Percentiles rank a stretch among this genome's conserved stretches.
Conservation (phyloP, 1,139 yeast genomes). For the Magnusiomyces fungicola region DNA sequence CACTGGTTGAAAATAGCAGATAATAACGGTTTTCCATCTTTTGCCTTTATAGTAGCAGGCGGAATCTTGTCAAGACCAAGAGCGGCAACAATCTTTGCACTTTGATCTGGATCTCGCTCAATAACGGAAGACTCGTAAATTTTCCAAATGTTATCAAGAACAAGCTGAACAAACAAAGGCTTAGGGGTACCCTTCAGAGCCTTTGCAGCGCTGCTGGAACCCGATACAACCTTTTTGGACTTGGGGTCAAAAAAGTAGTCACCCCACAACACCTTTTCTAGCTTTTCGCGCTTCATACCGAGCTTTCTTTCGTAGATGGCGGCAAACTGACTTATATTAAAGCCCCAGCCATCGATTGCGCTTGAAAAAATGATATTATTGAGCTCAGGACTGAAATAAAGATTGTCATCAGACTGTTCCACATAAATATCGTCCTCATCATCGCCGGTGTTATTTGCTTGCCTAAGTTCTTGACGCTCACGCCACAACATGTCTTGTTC, state of each 20-base stretch:
- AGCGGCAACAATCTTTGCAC: slow-evolving; percentile 67
- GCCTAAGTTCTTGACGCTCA: slow-evolving; percentile 43
- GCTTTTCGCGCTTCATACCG: slow-evolving; percentile 72
- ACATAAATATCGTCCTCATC: slow-evolving; percentile 51
- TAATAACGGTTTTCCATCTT: slow-evolving; percentile 60
- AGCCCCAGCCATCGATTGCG: slow-evolving; percentile 98
- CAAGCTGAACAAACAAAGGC: slow-evolving; percentile 81
- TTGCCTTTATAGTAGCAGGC: slow-evolving; percentile 74
- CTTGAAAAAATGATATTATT: slow-evolving; percentile 92
- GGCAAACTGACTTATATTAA: slow-evolving; percentile 81
- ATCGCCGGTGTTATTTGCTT: slow-evolving; percentile 28
- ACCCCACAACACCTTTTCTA: slow-evolving; percentile 93
- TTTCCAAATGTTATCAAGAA: slow-evolving; percentile 89
- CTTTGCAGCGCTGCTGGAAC: slow-evolving; percentile 22
- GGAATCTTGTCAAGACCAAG: slow-evolving; percentile 59
- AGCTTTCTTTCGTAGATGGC: slow-evolving; percentile 76
- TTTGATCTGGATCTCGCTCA: slow-evolving; percentile 60
- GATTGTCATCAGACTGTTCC: slow-evolving; percentile 73
- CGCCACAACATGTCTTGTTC: slow-evolving; percentile 82
- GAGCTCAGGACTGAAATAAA: slow-evolving; percentile 83
- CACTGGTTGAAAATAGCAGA: slow-evolving; percentile 81
- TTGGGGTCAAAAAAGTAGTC: slow-evolving; percentile 86
- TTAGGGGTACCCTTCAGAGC: slow-evolving; percentile 27
- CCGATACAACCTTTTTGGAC: slow-evolving; percentile 57
- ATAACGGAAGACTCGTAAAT: slow-evolving; percentile 65